Base-by-base conservation (phyloP, 192 early-diverging fungal species). In the Mortierella hygrophila region DNA sequence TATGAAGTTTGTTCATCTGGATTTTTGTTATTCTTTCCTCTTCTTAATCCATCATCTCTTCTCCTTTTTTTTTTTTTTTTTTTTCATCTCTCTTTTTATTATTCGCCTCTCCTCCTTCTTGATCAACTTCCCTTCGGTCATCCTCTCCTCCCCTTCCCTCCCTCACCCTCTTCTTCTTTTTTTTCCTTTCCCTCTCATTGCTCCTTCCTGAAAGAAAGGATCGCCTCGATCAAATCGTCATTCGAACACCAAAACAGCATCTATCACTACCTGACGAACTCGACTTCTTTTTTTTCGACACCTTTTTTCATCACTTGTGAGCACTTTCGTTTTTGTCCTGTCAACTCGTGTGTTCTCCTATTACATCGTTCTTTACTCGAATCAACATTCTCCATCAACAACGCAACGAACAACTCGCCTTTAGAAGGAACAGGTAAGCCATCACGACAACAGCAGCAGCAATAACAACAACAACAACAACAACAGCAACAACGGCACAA, bases 21-120 rank as follows among this genome's bases (percentile, higher is more conserved):
- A 46, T 52, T 52, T 52, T 52, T 52, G 49, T 42, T 68, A 68
- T 77, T 52, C 20, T 69, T 77, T 18, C 70, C 52, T 70, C 29
- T 37, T 41, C 8, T 16, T 65, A 3, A 29, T 63, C 32, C 32
- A 44, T 46, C 76, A 68, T 38, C 65, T 40, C 21, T 9, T 29
- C 21, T 29, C 3, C 21, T 26, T 32, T 26, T 47, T 21, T n/a
- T 52, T 21, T 21, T 26, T 13, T 35, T 21, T n/a, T 18, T 40
- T 35, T 37, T 6, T 23, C 32, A 35, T 75, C 9, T 37, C 18
- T 32, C 41, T 40, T 40, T 68, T 47, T 32, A 23, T 68, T 63
- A 35, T 47, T 55, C 74, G 13, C 16, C 38, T 41, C 20, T 57
- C 37, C 15, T 44, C 42, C 68, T 5, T 35, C 46, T 41, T 26